Evolutionary conservation across 148 eudicot species (phyloP), one percentile per base, ranked within the genome.

Genomic region (Gaultheria prostrata): DNA sequence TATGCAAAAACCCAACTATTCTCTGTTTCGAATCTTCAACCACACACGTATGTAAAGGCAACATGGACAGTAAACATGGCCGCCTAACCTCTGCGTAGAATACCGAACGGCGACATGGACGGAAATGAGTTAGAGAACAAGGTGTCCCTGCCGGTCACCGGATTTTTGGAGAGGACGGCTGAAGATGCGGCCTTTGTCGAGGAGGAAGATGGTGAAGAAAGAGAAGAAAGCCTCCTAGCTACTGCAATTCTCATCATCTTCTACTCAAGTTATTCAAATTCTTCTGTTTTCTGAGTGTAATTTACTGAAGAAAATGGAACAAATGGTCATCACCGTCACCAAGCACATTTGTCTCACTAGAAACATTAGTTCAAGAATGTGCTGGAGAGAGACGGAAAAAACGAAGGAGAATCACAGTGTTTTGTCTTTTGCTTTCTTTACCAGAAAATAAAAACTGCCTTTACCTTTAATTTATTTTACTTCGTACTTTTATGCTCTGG

Each of bases 171-270:
- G 49, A 10, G 3, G 49, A 21, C 24, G 28, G 77, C 50, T 17
- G 49, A 39, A 18, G 50, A 74, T 4, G 77, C 13, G 24, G 77
- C 30, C 8, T n/a, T 43, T 43, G 8, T 72, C 48, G 77, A 3
- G 21, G 18, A 70, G 39, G 75, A 70, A 6, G 75, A 35, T 5
- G 77, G 20, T 74, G 24, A 35, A n/a, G 50, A 74, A 50, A 74
- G 50, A 74, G 77, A 74, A 43, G 26, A 43, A 21, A 74, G 48
- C 21, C 77, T 74, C 51, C 77, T 18, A 14, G 46, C 20, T 35
- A 39, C 77, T 74, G 77, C 77, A 35, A 74, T 43, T 74, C 77
- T 74, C 51, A 33, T 18, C 77, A 74, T 74, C 46, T 74, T 20
- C 14, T 39, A 18, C 28, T 43, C 46, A 10, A 74, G 33, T 5